phyloP scores from a whole-genome alignment of 768 basidiomycete species.

The Mycena maculata region DNA sequence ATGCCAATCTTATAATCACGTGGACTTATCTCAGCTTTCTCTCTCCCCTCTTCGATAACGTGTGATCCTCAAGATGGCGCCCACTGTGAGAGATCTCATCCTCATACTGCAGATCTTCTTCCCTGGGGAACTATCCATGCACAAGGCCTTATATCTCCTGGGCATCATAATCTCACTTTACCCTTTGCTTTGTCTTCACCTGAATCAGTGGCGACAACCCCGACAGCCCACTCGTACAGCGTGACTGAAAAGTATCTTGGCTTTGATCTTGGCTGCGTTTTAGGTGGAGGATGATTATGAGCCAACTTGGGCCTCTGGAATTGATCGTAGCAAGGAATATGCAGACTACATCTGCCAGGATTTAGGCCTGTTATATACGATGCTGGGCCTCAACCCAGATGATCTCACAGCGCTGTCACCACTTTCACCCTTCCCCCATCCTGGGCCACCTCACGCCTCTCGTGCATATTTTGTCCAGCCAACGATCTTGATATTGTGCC shows the following conservation, averaged over 20 bases:
- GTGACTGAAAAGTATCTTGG: constrained; percentile 2
- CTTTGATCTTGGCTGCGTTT: neutral
- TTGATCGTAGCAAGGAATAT: neutral
- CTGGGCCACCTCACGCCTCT: constrained; percentile 2
- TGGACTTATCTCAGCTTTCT: too few species aligned
- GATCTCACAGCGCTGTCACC: neutral
- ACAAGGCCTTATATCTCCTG: constrained; percentile 20
- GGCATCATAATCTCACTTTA: constrained; percentile 18
- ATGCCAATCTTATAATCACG: too few species aligned
- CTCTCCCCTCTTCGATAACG: too few species aligned
- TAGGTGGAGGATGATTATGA: neutral
- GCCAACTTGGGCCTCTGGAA: neutral
- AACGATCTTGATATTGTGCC: constrained; percentile 22
- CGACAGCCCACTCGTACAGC: constrained; percentile 2
- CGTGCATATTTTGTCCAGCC: constrained; percentile 23
- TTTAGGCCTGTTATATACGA: neutral
- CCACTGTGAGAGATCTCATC: constrained; percentile 7
- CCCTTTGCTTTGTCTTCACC: constrained; percentile 18
- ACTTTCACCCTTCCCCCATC: neutral
- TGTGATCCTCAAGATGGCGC: too few species aligned
- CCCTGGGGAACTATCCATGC: neutral
- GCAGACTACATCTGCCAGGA: neutral
- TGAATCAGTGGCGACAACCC: constrained; percentile 10
- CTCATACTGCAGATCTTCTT: constrained; percentile 18
- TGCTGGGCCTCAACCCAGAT: constrained; percentile 15